These are phyloP conservation scores for Fagopyrum tataricum DNA, from an alignment of 148 eudicot species.

Conservation along the genomic window DNA sequence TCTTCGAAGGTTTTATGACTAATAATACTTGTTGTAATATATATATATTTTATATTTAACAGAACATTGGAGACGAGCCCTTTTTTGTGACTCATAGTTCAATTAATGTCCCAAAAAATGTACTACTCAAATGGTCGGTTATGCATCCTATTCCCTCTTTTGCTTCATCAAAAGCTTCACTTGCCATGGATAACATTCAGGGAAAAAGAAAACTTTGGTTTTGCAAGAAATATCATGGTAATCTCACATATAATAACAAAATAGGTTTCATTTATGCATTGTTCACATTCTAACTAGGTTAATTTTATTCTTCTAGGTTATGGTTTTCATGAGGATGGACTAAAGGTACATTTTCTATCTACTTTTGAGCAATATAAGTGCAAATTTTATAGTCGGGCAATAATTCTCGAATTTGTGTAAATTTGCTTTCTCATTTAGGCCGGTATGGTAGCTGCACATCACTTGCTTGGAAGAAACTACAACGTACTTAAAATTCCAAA, in stretches of 20 bases:
- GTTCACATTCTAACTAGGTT: not conserved
- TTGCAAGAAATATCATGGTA: constrained; percentile 89
- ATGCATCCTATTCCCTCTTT: constrained; percentile 85
- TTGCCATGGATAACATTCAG: constrained; percentile 57
- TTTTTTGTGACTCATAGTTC: constrained; percentile 82
- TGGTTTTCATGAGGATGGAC: constrained; percentile 92
- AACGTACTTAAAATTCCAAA: constrained; percentile 54
- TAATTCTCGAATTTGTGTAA: not conserved
- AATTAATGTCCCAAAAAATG: constrained; percentile 41
- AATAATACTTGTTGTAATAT: no score
- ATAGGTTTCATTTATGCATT: not conserved
- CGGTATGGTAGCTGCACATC: constrained; percentile 59
- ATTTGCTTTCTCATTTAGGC: constrained; percentile 32
- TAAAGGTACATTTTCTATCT: constrained; percentile 46
- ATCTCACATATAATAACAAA: not conserved
- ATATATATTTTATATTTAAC: constrained; percentile 51
- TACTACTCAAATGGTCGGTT: constrained; percentile 68
- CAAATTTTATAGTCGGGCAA: not conserved
- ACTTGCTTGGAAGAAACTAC: constrained; percentile 35
- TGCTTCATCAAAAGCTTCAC: constrained; percentile 80
- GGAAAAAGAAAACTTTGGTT: constrained; percentile 93
- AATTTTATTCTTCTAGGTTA: constrained; percentile 46
- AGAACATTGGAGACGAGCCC: constrained; percentile 36
- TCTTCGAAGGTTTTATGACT: not conserved
- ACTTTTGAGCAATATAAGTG: not conserved